Base-by-base conservation (phyloP, 2,329 filamentous ascomycete genomes). In the Colletotrichum incanum region DNA sequence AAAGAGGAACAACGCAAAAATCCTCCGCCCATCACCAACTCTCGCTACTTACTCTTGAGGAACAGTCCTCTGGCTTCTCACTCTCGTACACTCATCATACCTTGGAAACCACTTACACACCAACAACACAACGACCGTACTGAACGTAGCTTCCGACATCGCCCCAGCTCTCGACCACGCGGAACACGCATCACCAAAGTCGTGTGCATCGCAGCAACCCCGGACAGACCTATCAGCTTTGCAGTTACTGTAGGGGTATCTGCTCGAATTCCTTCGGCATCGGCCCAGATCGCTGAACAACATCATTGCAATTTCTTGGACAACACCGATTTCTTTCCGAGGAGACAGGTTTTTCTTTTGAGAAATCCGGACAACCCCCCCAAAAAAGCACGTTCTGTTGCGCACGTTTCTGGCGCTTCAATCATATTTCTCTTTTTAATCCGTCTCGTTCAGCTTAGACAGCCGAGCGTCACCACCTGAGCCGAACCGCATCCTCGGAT, bases 401-500 rank as follows among this genome's bases (percentile, higher is more conserved):
- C 34, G 12, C 23, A 31, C 37, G 20, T 34, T 16, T 23, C 8
- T n/a, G n/a, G 23, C 34, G 43, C 54, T 59, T 39, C 43, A 31
- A 31, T 31, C 28, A 31, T 6, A 31, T 31, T 2, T 5, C 28
- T 31, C 28, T 31, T 31, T 31, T 31, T 31, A 31, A 31, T 5
- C 18, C 26, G 8, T 49, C 70, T 59, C 26, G 37, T 70, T 52
- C 49, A 28, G n/a, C 43, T 45, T 49, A 23, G 63, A 47, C 26
- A 58, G 65, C 70, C 70, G 70, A 72, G 69, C 59, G 28, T 67
- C 58, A 67, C 43, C 50, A 64, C 64, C 34, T 63, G 6, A 59
- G 59, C 70, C 70, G 70, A 72, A 72, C 70, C 70, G 39, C 14
- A 34, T 41, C 52, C 70, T 72, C 70, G 70, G 70, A 72, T 65